Base-by-base conservation (phyloP, 2,329 filamentous ascomycete genomes). In the Dichotomopilus funicola region DNA sequence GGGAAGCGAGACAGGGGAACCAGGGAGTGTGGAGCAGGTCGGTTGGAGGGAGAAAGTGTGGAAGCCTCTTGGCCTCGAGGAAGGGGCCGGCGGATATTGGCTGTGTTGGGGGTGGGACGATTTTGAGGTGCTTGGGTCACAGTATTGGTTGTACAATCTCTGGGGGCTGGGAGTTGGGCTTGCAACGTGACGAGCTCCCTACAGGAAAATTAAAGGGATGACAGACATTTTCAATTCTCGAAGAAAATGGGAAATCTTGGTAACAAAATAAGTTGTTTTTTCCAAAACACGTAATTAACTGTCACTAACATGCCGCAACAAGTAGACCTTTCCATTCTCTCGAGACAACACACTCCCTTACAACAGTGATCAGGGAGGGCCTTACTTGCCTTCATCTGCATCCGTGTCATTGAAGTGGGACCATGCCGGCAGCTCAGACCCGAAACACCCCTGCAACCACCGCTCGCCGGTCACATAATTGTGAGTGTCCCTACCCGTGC, bases 21-120 rank as follows among this genome's bases (percentile, higher is more conserved):
- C 19, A 27, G 19, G 19, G 19, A 27, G 19, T 27, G 19, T 27
- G 19, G 19, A 27, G 3, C 19, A 27, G 19, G 19, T 27, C 19
- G 19, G 19, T 3, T 46, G 13, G 5, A 10, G 42, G 13, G 42
- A 38, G 42, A n/a, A 7, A 35, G 6, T 52, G 10, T 52, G 50
- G 50, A 52, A n/a, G 19, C 34, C 36, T 11, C 42, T 52, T 9
- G 50, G 19, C 1, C n/a, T 11, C 33, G 41, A 11, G n/a, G 42
- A 5, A 10, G 34, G 19, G 2, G 42, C 6, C 3, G 27, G 10
- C 3, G 49, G 49, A 2, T 52, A 52, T 34, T 52, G 50, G 50
- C n/a, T 52, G 50, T 7, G 41, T 8, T 43, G 19, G 13, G 50
- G 50, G 42, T 52, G 50, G 50, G 43, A 46, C 38, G 50, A 52